Evolutionary conservation across 306 rosid species (phyloP), one percentile per base, ranked within the genome.

Genomic region (Cicer judaicum): DNA sequence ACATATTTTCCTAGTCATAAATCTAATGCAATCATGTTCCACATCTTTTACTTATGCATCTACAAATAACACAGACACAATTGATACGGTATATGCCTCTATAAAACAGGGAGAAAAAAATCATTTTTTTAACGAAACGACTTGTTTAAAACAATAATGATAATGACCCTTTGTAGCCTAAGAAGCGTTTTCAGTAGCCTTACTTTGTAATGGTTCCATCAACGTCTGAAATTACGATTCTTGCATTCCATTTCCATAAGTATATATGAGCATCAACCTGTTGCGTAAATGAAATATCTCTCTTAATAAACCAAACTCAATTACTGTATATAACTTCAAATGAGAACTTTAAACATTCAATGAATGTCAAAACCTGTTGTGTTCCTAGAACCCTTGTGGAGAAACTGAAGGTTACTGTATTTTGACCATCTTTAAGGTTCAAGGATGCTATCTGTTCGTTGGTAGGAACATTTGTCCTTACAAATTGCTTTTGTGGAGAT

Each of bases 181-280:
- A 75, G 56, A 61, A 68, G 69, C 44, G 68, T 29, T 46, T 54
- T 16, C 40, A 40, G 24, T 54, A 73, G 68, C 79, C 99, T 86
- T 86, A 95, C 99, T 89, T 95, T 79, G 99, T 95, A 82, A 95
- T 95, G 53, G 99, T 95, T 68, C 99, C 99, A 79, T 95, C 99
- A 62, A 95, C 99, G 18, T 95, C 99, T 7, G 99, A 95, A 79
- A 95, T 92, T 77, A 95, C 99, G 64, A 95, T 95, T 72, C 89
- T 82, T 24, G 96, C 93, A 81, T 95, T 92, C 98, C 98, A 95
- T 69, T 89, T 92, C 99, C 99, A 95, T 78, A 95, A 84, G 84
- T 92, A 95, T 81, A 95, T 92, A 82, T 90, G 99, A 64, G 98
- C 98, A 84, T 95, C 99, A 53, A 95, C 99, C 99, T 95, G 88